phyloP scores from a whole-genome alignment of 371 early-diverging fungal species.

The Basidiobolus heterosporus region DNA sequence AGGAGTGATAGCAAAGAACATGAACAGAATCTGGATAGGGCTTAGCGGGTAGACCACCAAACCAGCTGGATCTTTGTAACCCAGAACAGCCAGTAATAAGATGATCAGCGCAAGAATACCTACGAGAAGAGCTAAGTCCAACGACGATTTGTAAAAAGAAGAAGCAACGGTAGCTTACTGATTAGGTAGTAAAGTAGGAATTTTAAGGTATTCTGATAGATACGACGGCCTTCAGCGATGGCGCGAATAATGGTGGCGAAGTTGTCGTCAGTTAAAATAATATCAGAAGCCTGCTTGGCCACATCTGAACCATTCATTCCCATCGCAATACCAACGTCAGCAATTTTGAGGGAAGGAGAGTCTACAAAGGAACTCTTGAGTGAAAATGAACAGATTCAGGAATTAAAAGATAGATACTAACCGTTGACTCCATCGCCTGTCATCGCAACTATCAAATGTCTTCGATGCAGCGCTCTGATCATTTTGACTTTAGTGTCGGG shows the following conservation, averaged over 20 bases:
- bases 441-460: conserved; percentile 48
- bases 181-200: conserved; percentile 75
- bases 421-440: conserved; percentile 82
- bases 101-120: conserved; percentile 46
- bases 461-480: conserved; percentile 79
- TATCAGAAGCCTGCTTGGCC: conserved; percentile 81
- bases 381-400: not conserved
- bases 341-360: conserved; percentile 74
- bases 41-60: conserved; percentile 53
- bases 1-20: conserved; percentile 59
- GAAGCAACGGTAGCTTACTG: conserved; percentile 48
- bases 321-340: conserved; percentile 88
- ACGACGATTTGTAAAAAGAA: conserved; percentile 23
- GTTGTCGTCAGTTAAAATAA: conserved; percentile 75
- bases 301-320: conserved; percentile 81
- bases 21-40: conserved; percentile 72
- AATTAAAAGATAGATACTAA: not conserved
- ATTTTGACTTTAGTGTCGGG: conserved; percentile 96
- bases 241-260: conserved; percentile 73
- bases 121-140: too few species aligned
- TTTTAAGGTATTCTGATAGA: conserved; percentile 81
- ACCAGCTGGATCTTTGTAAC: conserved; percentile 35
- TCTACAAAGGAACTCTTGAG: conserved; percentile 80
- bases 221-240: conserved; percentile 67
- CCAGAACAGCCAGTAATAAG: conserved; percentile 56